Percentiles rank a stretch among this genome's conserved stretches.
Evolutionary conservation across 164 flowering plant genomes (phyloP).

Genomic region (Sextonia rubra): DNA sequence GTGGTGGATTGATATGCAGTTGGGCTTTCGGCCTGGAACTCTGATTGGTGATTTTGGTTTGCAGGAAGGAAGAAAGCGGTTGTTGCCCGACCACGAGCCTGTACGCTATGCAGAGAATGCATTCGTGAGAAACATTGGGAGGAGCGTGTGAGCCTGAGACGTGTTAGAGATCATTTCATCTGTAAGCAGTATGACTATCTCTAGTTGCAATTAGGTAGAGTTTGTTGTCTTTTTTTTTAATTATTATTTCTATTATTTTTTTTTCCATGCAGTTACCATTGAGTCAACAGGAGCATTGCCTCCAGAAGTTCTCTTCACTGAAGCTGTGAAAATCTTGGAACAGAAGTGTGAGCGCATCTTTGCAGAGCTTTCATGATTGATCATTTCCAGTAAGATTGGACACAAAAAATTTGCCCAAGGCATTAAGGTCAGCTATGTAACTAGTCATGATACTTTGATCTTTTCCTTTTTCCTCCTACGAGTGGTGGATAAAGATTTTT

Average conservation of each 20-base stretch:
- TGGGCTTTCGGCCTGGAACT: too few relatives aligned
- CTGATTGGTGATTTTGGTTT: not conserved
- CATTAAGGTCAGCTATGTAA: not conserved
- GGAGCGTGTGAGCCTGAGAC: constrained; percentile 52
- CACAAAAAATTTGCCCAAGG: not conserved
- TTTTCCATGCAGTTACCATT: constrained; percentile 49
- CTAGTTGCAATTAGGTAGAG: not conserved
- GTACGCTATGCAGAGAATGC: constrained; percentile 92
- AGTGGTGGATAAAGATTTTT: not conserved
- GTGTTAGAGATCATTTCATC: constrained; percentile 90
- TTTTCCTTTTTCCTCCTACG: not conserved
- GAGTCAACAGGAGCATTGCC: constrained; percentile 91
- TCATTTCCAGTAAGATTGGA: not conserved
- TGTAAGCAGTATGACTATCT: constrained; percentile 51
- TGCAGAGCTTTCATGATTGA: constrained; percentile 61
- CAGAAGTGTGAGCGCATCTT: constrained; percentile 80
- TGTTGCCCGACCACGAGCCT: constrained; percentile 70
- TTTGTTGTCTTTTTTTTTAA: too few relatives aligned
- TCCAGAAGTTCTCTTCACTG: constrained; percentile 82
- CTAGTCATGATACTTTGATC: not conserved
- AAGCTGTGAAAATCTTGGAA: constrained; percentile 93
- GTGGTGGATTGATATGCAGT: too few relatives aligned
- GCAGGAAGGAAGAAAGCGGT: constrained; percentile 69
- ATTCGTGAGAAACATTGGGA: constrained; percentile 65
- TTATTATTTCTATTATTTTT: too few relatives aligned